Evolutionary conservation across 1,139 yeast genomes (phyloP).

Genomic region (Taphrina communis): DNA sequence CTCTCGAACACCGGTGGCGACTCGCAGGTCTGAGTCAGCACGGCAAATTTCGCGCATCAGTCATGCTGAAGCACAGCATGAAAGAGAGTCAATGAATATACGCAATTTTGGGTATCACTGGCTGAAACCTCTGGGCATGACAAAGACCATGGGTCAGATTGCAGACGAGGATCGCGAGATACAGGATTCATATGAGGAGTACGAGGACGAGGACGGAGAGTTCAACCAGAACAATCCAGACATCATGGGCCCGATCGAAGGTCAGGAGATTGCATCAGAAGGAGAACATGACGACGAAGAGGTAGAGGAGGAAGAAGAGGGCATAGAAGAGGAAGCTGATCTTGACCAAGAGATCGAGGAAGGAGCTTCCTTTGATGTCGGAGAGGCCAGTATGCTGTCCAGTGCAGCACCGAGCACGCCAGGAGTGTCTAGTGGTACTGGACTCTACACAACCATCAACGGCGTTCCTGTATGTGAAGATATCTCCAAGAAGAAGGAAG

Average conservation of each 20-base stretch:
- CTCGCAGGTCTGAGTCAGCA: neutral
- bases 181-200: slow-evolving; percentile 14
- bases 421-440: neutral
- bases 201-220: slow-evolving; percentile 25
- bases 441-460: slow-evolving; percentile 4
- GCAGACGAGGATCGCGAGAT: slow-evolving; percentile 25
- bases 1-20: neutral
- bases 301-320: slow-evolving; percentile 15
- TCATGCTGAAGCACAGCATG: slow-evolving; percentile 5
- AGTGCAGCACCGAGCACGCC: slow-evolving; percentile 11
- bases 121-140: slow-evolving; percentile 20
- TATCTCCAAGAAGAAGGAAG: no score
- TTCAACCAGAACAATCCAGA: slow-evolving; percentile 22
- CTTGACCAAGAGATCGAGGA: slow-evolving; percentile 27
- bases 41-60: neutral
- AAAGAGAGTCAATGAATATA: slow-evolving; percentile 17
- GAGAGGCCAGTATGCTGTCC: slow-evolving; percentile 4
- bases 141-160: slow-evolving; percentile 31
- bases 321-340: slow-evolving; percentile 17
- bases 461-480: neutral
- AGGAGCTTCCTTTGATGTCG: slow-evolving; percentile 22
- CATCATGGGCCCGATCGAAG: neutral
- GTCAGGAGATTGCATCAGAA: neutral
- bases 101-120: slow-evolving; percentile 29
- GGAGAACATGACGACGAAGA: slow-evolving; percentile 13